Conservation (phyloP, 805 yeast species). For the Candida manassasensis region DNA sequence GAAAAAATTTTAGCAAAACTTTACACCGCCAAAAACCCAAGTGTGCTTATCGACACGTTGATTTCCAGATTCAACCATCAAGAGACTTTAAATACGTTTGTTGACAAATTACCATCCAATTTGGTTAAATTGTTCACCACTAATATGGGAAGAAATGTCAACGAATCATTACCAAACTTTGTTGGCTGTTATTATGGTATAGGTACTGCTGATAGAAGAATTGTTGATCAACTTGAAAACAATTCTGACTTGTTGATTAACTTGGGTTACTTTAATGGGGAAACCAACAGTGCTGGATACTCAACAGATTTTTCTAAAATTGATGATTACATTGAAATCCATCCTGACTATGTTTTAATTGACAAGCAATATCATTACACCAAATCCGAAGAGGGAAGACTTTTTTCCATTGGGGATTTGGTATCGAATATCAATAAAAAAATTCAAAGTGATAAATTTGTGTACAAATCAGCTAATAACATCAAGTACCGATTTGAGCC, state of each 20-base stretch:
- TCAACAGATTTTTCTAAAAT: constrained; percentile 18
- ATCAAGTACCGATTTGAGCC: constrained; percentile 14
- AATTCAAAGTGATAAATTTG: constrained; percentile 9
- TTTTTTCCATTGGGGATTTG: constrained; percentile 29
- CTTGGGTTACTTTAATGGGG: constrained; percentile 55
- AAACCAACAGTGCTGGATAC: constrained; percentile 27
- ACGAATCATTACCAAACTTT: constrained; percentile 62
- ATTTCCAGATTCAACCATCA: constrained; percentile 57
- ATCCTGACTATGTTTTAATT: constrained; percentile 39
- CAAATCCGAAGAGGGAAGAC: constrained; percentile 20
- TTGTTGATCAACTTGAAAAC: constrained; percentile 26
- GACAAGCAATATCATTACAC: constrained; percentile 23
- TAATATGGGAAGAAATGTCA: constrained; percentile 66
- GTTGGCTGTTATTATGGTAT: constrained; percentile 73
- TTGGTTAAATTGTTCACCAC: constrained; percentile 49
- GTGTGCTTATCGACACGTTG: constrained; percentile 67
- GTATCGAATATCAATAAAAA: constrained; percentile 22
- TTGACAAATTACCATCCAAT: constrained; percentile 35
- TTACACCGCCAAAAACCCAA: constrained; percentile 53
- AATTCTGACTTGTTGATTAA: constrained; percentile 64
- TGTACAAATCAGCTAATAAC: constrained; percentile 13
- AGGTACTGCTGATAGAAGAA: constrained; percentile 25
- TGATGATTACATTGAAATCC: constrained; percentile 28
- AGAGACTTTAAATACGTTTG: constrained; percentile 43
- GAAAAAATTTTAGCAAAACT: constrained; percentile 44